Conservation (phyloP, 2,329 filamentous ascomycete species). For the Fusarium coffeatum region DNA sequence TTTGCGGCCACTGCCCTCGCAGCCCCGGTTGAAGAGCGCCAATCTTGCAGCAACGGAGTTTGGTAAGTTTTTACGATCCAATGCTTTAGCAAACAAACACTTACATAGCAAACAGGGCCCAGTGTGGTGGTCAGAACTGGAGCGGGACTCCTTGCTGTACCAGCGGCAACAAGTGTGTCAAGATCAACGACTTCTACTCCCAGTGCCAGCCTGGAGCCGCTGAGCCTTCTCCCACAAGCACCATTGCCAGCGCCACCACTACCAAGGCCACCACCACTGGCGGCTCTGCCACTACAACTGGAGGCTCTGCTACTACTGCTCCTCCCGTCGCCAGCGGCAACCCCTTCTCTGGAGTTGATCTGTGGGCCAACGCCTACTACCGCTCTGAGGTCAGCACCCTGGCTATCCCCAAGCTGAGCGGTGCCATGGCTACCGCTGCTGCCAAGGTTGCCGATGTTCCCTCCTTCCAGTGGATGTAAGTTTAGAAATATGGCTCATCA, state of each 20-base stretch:
- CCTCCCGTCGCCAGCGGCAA: slow-evolving; percentile 59
- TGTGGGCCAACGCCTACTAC: slow-evolving; percentile 67
- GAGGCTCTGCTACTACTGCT: slow-evolving; percentile 33
- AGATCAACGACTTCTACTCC: slow-evolving; percentile 43
- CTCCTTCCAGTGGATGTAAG: slow-evolving; percentile 65
- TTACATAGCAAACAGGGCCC: slow-evolving; percentile 46
- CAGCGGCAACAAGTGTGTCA: slow-evolving; percentile 40
- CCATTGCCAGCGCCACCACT: slow-evolving; percentile 28
- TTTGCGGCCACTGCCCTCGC: slow-evolving; percentile 51
- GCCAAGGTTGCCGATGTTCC: slow-evolving; percentile 64
- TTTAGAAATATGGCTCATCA: not conserved
- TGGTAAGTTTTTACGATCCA: slow-evolving; percentile 13
- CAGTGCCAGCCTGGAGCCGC: slow-evolving; percentile 37
- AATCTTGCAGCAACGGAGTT: slow-evolving; percentile 44
- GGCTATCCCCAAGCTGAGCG: slow-evolving; percentile 72
- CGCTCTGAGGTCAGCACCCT: slow-evolving; percentile 64
- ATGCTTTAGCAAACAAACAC: fast-evolving
- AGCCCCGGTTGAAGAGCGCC: slow-evolving; percentile 52
- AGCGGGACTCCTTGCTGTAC: slow-evolving; percentile 59
- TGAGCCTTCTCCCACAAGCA: slow-evolving; percentile 24
- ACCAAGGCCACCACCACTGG: slow-evolving; percentile 7
- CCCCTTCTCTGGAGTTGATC: slow-evolving; percentile 61
- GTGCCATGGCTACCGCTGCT: slow-evolving; percentile 64
- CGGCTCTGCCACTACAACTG: slow-evolving; percentile 13
- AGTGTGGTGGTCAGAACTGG: slow-evolving; percentile 61